These are phyloP conservation scores for Phytophthora meadii DNA, from an alignment of 352 stramenopile genomes.

Conservation along the genomic window DNA sequence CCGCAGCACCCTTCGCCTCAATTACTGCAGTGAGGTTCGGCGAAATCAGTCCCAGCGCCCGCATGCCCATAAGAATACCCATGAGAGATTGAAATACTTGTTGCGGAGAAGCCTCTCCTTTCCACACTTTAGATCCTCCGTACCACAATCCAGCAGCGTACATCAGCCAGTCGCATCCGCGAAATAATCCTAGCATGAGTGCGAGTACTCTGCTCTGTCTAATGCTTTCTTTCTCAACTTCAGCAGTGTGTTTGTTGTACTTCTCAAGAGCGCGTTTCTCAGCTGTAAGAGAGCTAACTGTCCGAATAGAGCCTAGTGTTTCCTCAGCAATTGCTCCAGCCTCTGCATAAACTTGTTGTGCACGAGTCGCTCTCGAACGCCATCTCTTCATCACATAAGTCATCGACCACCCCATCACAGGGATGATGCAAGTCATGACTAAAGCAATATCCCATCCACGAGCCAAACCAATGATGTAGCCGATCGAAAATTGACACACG, in stretches of 20 bases:
- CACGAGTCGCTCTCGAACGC: neutral
- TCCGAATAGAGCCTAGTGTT: slow-evolving; percentile 67
- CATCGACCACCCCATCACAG: slow-evolving; percentile 6
- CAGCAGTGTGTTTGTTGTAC: slow-evolving; percentile 21
- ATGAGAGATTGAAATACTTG: slow-evolving; percentile 41
- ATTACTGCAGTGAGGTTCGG: slow-evolving; percentile 39
- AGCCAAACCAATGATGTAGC: slow-evolving; percentile 13
- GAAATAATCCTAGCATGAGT: slow-evolving; percentile 28
- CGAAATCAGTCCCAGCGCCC: slow-evolving; percentile 36
- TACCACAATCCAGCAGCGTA: slow-evolving; percentile 48
- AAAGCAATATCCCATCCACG: slow-evolving; percentile 9
- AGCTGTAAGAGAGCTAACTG: slow-evolving; percentile 39
- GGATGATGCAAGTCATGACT: slow-evolving; percentile 9
- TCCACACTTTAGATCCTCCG: slow-evolving; percentile 37
- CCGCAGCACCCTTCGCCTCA: slow-evolving; percentile 24
- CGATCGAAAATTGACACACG: slow-evolving; percentile 41
- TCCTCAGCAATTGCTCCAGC: slow-evolving; percentile 46
- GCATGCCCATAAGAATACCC: slow-evolving; percentile 39
- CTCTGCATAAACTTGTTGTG: slow-evolving; percentile 3
- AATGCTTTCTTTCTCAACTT: slow-evolving; percentile 30
- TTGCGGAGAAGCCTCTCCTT: slow-evolving; percentile 21
- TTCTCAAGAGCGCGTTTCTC: slow-evolving; percentile 32
- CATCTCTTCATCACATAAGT: neutral
- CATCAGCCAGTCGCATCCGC: slow-evolving; percentile 37
- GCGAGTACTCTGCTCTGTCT: slow-evolving; percentile 13